Evolutionary conservation across 768 basidiomycete species (phyloP).

Genomic region (Psilocybe subaeruginosa): DNA sequence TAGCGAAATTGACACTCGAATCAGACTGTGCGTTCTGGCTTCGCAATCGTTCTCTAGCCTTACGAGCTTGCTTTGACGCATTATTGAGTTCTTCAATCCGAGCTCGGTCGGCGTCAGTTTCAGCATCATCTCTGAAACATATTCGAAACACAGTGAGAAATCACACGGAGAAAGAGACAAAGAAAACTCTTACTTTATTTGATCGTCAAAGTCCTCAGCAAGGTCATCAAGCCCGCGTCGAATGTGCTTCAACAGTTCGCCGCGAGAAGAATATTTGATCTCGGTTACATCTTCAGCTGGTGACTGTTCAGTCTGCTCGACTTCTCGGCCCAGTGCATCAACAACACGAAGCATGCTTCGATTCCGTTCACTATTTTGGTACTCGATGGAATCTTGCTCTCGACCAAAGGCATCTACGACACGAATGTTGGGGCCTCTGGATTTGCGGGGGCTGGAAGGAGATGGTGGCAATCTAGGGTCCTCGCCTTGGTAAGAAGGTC

Average conservation of each 20-base stretch:
- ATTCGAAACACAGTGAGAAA: background rate
- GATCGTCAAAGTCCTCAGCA: conserved; percentile 54
- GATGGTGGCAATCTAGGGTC: conserved; percentile 11
- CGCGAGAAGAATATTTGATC: conserved; percentile 34
- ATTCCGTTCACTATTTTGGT: conserved; percentile 25
- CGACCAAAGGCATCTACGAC: conserved; percentile 76
- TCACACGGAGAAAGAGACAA: background rate
- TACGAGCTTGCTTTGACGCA: conserved; percentile 54
- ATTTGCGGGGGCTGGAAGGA: conserved; percentile 22
- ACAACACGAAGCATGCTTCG: conserved; percentile 58
- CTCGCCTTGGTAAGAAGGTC: background rate
- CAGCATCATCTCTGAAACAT: conserved; percentile 13
- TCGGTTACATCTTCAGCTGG: conserved; percentile 27
- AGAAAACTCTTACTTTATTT: conserved; percentile 52
- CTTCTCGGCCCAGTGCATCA: conserved; percentile 70
- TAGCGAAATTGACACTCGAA: background rate
- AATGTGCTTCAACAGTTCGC: conserved; percentile 60
- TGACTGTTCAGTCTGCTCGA: conserved; percentile 33
- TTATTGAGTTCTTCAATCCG: conserved; percentile 56
- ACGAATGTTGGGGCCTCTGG: conserved; percentile 39
- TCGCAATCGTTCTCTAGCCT: conserved; percentile 36
- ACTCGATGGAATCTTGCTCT: conserved; percentile 31
- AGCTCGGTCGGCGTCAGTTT: conserved; percentile 35
- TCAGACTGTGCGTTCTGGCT: background rate
- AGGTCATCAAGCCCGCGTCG: conserved; percentile 61